Conservation (phyloP, 1,284 basidiomycete species). For the Peniophora sp. region DNA sequence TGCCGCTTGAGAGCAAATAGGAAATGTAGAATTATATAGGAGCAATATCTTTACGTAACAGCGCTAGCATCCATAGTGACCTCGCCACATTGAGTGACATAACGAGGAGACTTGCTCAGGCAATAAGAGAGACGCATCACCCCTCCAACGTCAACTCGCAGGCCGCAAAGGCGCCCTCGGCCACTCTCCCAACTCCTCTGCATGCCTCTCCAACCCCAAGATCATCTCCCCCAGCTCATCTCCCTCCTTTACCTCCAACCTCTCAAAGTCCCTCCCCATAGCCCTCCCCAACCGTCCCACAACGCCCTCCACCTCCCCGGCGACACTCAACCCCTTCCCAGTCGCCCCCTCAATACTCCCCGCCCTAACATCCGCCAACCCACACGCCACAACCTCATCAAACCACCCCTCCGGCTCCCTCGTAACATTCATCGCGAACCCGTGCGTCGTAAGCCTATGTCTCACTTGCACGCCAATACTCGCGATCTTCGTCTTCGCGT, state of each 20-base stretch:
- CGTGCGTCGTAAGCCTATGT: constrained; percentile 90
- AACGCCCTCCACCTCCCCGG: constrained; percentile 45
- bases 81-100: too few species aligned
- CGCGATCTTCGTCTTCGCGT: constrained; percentile 69
- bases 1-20: too few species aligned
- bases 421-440: constrained; percentile 91
- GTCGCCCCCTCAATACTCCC: constrained; percentile 49
- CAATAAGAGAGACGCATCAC: too few species aligned
- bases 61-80: too few species aligned
- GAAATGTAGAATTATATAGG: too few species aligned
- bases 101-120: too few species aligned
- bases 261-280: constrained; percentile 48
- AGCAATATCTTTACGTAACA: too few species aligned
- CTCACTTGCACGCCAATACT: constrained; percentile 97
- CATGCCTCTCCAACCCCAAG: constrained; percentile 17
- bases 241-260: constrained; percentile 35
- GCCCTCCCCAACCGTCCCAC: constrained; percentile 42
- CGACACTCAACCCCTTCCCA: constrained; percentile 30
- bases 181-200: not conserved
- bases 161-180: too few species aligned
- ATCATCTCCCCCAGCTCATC: constrained; percentile 50
- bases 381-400: constrained; percentile 85
- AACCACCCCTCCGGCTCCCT: constrained; percentile 80
- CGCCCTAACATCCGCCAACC: constrained; percentile 79
- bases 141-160: too few species aligned